Conservation (phyloP, 805 yeast genomes). For the Alloascoidea africana region DNA sequence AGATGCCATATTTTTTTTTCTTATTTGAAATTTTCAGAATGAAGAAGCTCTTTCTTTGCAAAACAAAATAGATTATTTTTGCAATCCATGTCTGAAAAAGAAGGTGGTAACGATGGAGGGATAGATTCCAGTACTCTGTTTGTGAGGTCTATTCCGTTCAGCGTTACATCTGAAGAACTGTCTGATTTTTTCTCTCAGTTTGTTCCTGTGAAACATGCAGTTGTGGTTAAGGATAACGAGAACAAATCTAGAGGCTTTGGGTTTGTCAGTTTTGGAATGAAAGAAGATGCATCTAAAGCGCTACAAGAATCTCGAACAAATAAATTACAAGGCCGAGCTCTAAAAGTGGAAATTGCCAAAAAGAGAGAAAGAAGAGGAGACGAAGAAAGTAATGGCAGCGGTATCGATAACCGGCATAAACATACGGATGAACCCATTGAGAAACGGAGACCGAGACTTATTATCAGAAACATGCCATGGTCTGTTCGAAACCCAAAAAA, state of each 20-base stretch:
- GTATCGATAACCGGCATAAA: conserved; percentile 3
- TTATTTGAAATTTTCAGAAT: too few species aligned
- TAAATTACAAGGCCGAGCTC: conserved; percentile 48
- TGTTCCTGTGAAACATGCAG: conserved; percentile 92
- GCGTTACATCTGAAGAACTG: conserved; percentile 69
- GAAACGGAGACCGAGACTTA: conserved; percentile 74
- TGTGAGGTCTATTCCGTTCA: conserved; percentile 71
- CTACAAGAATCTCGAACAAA: conserved; percentile 47
- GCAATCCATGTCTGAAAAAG: conserved; percentile 11
- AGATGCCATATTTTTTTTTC: too few species aligned
- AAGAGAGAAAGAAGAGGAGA: conserved; percentile 9
- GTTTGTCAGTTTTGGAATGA: conserved; percentile 75
- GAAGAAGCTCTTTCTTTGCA: too few species aligned
- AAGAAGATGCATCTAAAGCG: conserved; percentile 74
- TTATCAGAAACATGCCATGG: conserved; percentile 93
- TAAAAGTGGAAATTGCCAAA: conserved; percentile 75
- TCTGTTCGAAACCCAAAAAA: conserved; percentile 67
- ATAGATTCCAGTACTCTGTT: conserved; percentile 33
- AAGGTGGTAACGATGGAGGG: too few species aligned
- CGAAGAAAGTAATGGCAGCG: conserved; percentile 8
- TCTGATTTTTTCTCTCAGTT: conserved; percentile 79
- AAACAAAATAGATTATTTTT: not conserved
- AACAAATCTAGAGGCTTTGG: conserved; percentile 88
- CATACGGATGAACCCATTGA: conserved; percentile 28
- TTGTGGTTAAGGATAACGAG: conserved; percentile 66